phyloP scores from a whole-genome alignment of 768 basidiomycete species.

The Lactarius quietus region DNA sequence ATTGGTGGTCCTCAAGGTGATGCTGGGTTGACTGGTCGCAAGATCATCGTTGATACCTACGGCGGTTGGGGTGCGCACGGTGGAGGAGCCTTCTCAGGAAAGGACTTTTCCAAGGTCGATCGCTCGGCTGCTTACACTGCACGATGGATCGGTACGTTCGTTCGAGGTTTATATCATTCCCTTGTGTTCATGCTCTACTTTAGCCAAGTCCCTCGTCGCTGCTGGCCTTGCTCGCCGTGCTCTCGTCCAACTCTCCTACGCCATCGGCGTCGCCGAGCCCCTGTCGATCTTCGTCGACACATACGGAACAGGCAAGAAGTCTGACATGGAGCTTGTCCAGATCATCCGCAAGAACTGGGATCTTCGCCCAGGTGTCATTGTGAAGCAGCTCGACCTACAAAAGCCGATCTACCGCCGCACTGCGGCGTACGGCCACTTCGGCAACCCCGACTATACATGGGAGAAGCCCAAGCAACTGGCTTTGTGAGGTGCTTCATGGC shows the following conservation, averaged over 20 bases:
- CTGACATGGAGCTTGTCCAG: constrained; percentile 84
- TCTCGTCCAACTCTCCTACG: constrained; percentile 96
- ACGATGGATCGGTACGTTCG: constrained; percentile 82
- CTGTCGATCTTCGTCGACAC: constrained; percentile 97
- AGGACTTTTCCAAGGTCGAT: constrained; percentile 99
- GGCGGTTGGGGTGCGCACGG: constrained; percentile 99
- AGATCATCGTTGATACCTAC: constrained; percentile 99
- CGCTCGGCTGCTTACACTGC: constrained; percentile 98
- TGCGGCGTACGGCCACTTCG: constrained; percentile 96
- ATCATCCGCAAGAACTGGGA: constrained; percentile 95
- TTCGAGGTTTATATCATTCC: not conserved
- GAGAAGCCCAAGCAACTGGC: constrained; percentile 94
- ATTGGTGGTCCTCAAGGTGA: constrained; percentile 99
- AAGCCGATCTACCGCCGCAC: constrained; percentile 92
- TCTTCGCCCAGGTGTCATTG: constrained; percentile 93
- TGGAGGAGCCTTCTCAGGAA: constrained; percentile 99
- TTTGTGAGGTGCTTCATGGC: constrained; percentile 44
- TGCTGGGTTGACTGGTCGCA: constrained; percentile 97
- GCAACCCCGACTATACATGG: constrained; percentile 86
- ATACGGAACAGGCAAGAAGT: constrained; percentile 92
- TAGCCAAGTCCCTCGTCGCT: constrained; percentile 92
- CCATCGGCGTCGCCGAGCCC: constrained; percentile 98
- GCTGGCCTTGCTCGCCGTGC: constrained; percentile 89
- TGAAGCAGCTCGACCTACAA: constrained; percentile 88
- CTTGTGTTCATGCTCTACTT: constrained; percentile 12